Evolutionary conservation across 164 flowering plant species (phyloP), one percentile per base, ranked within the genome.

Genomic region (Nymphaea colorata): DNA sequence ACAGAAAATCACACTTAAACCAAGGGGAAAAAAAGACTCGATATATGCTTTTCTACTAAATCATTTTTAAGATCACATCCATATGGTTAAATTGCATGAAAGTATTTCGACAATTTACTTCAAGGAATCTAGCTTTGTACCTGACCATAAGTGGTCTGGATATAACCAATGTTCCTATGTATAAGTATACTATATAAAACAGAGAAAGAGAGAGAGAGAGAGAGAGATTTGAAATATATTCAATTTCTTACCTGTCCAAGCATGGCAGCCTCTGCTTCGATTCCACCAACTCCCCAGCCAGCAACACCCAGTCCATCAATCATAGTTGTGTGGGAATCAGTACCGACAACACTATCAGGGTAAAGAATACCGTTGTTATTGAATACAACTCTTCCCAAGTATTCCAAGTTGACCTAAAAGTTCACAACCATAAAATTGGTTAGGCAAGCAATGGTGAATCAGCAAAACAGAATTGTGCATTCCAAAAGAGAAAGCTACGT

Each of bases 251-350:
- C 94, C 91, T 88, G 93, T 25, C 94, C 98, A 83, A 90, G 94
- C 94, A 92, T 90, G 42, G 87, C 78, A 59, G 95, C 98, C 78
- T 93, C 96, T 55, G 97, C 96, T 80, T 90, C 98, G 69, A 93
- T 90, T 51, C 97, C 97, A 66, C 97, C 96, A 77, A 93, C 94
- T 77, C 97, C 97, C 97, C 98, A 93, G 25, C 97, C 94, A 79
- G 92, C 91, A 84, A 90, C 94, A 44, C 92, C 94, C 47, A 88
- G 72, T 51, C 94, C 94, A 83, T 90, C 92, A 66, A 88, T 87
- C 94, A 90, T 90, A 17, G 97, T 90, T 15, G 94, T 91, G 72
- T 93, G 98, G 3, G 96, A 93, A 80, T 91, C 96, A 63, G 94
- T 93, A 64, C 98, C 96, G 69, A 93, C 96, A 18, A 91, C 93